Evolutionary conservation across 805 yeast genomes (phyloP).

Genomic region (Metschnikowia hibisci): DNA sequence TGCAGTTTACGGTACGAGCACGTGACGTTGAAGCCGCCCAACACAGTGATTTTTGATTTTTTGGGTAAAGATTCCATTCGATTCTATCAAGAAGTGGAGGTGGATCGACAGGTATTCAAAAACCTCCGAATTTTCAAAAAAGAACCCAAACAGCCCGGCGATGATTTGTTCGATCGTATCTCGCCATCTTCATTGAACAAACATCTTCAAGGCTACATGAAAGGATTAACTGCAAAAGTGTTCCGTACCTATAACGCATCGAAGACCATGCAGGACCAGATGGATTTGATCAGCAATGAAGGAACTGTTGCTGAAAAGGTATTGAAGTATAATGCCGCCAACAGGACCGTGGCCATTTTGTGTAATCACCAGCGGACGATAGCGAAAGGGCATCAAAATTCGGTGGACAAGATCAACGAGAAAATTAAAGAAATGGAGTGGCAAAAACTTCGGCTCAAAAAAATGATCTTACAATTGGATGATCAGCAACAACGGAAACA

Average conservation of each 20-base stretch:
- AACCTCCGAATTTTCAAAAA: conserved; percentile 83
- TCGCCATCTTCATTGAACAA: conserved; percentile 81
- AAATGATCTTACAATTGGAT: conserved; percentile 66
- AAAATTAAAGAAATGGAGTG: conserved; percentile 76
- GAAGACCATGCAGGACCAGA: conserved; percentile 92
- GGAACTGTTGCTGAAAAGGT: conserved; percentile 88
- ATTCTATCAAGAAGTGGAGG: conserved; percentile 88
- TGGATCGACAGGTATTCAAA: conserved; percentile 87
- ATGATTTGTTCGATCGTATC: conserved; percentile 85
- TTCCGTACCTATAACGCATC: conserved; percentile 97
- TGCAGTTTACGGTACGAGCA: conserved; percentile 92
- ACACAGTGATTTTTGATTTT: conserved; percentile 82
- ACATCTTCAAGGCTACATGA: conserved; percentile 85
- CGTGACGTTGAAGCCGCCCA: conserved; percentile 79
- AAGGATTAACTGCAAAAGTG: conserved; percentile 92
- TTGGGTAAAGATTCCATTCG: conserved; percentile 94
- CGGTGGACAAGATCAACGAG: conserved; percentile 75
- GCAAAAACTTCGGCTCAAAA: conserved; percentile 74
- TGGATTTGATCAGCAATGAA: conserved; percentile 77
- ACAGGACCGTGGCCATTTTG: conserved; percentile 88
- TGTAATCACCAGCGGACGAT: conserved; percentile 97
- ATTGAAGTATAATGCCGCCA: conserved; percentile 87
- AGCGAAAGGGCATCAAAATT: conserved; percentile 74
- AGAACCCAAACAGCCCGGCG: conserved; percentile 86
- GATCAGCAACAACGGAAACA: conserved; percentile 48